A percentile compares a stretch with the other conserved stretches of the same genome.
Conservation (phyloP, 75 land plant species). For the Pinus albicaulis region DNA sequence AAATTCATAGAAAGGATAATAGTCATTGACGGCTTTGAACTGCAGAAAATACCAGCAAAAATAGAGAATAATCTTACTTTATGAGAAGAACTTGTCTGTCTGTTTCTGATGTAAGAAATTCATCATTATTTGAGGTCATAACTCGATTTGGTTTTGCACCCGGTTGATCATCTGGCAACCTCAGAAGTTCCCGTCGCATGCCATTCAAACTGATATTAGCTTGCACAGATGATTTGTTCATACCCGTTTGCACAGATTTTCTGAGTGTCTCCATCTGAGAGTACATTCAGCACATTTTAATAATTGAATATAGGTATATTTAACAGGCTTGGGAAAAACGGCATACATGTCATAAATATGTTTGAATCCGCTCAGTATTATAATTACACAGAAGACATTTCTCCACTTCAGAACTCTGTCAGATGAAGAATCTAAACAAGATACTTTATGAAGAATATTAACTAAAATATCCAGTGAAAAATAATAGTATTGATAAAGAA, state of each 20-base stretch:
- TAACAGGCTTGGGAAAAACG: background rate
- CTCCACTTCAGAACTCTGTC: background rate
- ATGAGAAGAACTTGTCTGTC: conserved; percentile 62
- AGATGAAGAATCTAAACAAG: background rate
- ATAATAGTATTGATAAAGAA: background rate
- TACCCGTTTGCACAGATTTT: conserved; percentile 26
- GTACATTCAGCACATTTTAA: background rate
- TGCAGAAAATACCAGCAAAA: background rate
- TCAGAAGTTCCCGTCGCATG: conserved; percentile 38
- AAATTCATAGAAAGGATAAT: background rate
- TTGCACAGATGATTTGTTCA: conserved; percentile 11
- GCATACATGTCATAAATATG: background rate
- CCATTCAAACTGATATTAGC: conserved; percentile 10
- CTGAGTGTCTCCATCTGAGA: conserved; percentile 21
- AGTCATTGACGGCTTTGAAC: background rate
- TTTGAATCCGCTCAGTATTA: background rate
- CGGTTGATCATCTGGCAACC: conserved; percentile 35
- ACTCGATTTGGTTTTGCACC: conserved; percentile 17
- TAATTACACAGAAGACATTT: background rate
- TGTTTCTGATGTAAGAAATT: conserved; percentile 44
- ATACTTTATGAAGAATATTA: too few species aligned
- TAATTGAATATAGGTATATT: background rate
- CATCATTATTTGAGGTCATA: conserved; percentile 30
- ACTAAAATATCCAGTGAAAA: background rate
- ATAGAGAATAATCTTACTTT: conserved; percentile 27